Percentiles rank a stretch among this genome's conserved stretches.
phyloP scores from a whole-genome alignment of 495 filamentous ascomycete species.

The Penicillium roqueforti region DNA sequence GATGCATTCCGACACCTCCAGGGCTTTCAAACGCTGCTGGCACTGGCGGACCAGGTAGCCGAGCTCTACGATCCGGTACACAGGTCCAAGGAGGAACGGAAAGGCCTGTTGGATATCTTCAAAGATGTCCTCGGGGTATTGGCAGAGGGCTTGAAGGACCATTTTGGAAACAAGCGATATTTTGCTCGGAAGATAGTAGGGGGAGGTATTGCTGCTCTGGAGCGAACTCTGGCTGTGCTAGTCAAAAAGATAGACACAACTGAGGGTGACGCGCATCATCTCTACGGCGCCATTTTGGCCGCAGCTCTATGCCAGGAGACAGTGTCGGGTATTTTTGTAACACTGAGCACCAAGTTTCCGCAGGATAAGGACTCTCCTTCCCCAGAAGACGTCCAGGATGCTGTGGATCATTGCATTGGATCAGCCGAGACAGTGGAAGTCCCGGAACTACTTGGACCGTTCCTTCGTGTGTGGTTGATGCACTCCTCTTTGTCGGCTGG shows the following conservation, averaged over 20 bases:
- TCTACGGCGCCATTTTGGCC: constrained; percentile 81
- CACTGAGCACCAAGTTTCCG: constrained; percentile 28
- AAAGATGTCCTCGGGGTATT: constrained; percentile 67
- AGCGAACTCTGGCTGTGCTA: constrained; percentile 60
- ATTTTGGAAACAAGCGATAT: constrained; percentile 82
- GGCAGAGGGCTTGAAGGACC: constrained; percentile 69
- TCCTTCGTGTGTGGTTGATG: constrained; percentile 40
- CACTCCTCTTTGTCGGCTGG: constrained; percentile 26
- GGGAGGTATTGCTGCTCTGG: constrained; percentile 74
- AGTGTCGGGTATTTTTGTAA: constrained; percentile 46
- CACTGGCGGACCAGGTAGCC: constrained; percentile 62
- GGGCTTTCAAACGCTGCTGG: constrained; percentile 73
- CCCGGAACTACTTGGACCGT: constrained; percentile 37
- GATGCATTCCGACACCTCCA: constrained; percentile 79
- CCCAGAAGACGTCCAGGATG: constrained; percentile 23
- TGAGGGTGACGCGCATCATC: constrained; percentile 62
- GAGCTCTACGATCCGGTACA: constrained; percentile 60
- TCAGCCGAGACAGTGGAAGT: constrained; percentile 41
- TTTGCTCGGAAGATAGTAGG: constrained; percentile 68
- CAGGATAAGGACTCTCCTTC: constrained; percentile 9
- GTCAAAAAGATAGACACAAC: constrained; percentile 49
- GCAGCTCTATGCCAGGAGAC: constrained; percentile 76
- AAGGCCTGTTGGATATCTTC: constrained; percentile 61
- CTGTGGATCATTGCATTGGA: constrained; percentile 36
- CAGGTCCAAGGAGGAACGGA: constrained; percentile 54